Evolutionary conservation across 2,329 filamentous ascomycete species (phyloP).

Genomic region (Ilyonectria sp.): DNA sequence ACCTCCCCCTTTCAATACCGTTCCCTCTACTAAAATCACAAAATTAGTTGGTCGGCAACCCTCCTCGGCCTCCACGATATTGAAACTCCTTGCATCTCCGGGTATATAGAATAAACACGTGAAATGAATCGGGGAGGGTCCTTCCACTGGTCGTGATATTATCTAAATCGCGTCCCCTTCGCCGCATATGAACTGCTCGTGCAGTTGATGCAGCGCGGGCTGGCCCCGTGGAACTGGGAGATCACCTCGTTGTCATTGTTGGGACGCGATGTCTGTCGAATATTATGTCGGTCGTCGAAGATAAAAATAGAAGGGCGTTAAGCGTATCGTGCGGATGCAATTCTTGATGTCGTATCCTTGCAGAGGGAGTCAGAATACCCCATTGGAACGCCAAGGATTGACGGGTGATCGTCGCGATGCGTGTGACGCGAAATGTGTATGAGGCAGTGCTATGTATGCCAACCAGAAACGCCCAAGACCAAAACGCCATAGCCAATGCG

Average conservation of each 20-base stretch:
- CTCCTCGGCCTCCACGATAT: conserved; percentile 36
- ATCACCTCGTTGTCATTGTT: conserved; percentile 21
- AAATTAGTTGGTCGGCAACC: conserved; percentile 38
- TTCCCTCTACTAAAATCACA: conserved; percentile 22
- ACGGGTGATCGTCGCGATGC: conserved; percentile 21
- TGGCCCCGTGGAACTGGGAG: neutral
- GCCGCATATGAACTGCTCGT: conserved; percentile 24
- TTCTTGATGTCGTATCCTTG: conserved; percentile 12
- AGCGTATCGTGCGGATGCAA: conserved; percentile 20
- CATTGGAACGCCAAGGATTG: conserved; percentile 13
- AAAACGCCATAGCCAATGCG: conserved; percentile 59
- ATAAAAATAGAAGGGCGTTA: conserved; percentile 30
- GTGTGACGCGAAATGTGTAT: conserved; percentile 31
- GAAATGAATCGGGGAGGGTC: conserved; percentile 42
- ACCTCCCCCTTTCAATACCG: neutral
- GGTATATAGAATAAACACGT: conserved; percentile 48
- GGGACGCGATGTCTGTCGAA: conserved; percentile 28
- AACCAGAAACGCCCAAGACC: conserved; percentile 43
- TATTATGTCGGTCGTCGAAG: conserved; percentile 38
- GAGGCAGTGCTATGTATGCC: conserved; percentile 34
- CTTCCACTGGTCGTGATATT: conserved; percentile 35
- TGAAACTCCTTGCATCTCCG: conserved; percentile 41
- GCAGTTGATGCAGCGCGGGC: conserved; percentile 13
- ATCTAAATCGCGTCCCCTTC: conserved; percentile 21
- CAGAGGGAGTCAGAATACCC: conserved; percentile 18